Percentiles rank a stretch among this genome's conserved stretches.
Conservation (phyloP, 208 protist species). For the Leishmania tropica region DNA sequence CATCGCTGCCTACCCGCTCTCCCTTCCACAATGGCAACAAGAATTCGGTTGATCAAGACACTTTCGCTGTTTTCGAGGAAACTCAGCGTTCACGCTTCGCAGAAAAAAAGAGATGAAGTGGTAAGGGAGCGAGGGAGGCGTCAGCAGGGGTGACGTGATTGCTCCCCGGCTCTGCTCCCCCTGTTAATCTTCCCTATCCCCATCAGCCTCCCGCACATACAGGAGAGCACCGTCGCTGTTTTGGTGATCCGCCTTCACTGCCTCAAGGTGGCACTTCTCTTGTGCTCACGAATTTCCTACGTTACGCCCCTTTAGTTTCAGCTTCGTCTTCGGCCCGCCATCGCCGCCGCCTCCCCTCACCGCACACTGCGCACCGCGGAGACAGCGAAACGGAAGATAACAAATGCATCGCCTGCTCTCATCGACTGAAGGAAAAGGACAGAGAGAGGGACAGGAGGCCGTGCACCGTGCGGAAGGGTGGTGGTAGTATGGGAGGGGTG, state of each 20-base stretch:
- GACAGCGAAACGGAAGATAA: not conserved
- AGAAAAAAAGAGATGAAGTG: not conserved
- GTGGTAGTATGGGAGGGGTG: no score
- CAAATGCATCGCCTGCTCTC: no score
- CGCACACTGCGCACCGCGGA: not conserved
- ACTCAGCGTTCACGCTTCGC: not conserved
- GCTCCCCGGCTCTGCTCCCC: not conserved
- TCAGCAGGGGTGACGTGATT: not conserved
- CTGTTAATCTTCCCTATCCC: no score
- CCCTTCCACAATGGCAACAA: not conserved
- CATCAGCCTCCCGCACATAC: not conserved
- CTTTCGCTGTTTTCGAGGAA: not conserved
- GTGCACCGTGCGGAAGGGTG: not conserved
- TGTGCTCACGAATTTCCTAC: not conserved
- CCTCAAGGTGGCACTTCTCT: not conserved
- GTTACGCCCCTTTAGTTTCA: not conserved
- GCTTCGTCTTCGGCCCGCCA: not conserved
- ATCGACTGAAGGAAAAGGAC: no score
- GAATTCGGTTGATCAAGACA: not conserved
- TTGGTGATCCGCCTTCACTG: not conserved
- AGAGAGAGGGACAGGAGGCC: not conserved
- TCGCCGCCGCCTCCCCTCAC: not conserved
- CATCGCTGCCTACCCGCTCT: not conserved
- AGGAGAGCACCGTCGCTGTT: not conserved
- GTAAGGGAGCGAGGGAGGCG: not conserved